Conservation (phyloP, 2,329 filamentous ascomycete genomes). For the Fusarium piperis region DNA sequence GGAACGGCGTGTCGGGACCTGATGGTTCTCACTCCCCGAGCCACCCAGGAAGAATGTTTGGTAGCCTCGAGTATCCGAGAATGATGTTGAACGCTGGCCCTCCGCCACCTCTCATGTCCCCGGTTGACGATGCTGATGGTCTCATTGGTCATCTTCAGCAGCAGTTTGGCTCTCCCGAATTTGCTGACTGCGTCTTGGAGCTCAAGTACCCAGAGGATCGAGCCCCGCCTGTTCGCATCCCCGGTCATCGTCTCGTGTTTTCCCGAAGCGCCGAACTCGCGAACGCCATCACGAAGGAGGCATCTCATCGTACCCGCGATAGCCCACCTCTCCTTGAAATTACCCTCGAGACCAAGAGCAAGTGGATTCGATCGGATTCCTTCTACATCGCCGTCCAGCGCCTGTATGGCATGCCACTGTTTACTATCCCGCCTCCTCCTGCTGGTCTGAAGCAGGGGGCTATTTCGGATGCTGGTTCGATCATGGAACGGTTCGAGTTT, state of each 20-base stretch:
- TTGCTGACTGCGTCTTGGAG: conserved; percentile 58
- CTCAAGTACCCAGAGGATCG: conserved; percentile 55
- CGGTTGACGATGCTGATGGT: conserved; percentile 49
- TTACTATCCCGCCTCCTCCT: conserved; percentile 48
- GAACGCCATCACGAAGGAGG: conserved; percentile 40
- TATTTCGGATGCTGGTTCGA: conserved; percentile 50
- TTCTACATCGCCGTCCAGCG: conserved; percentile 67
- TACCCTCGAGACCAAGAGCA: conserved; percentile 60
- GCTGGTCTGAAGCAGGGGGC: conserved; percentile 42
- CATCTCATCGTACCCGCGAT: conserved; percentile 41
- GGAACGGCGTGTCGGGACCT: conserved; percentile 47
- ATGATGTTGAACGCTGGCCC: conserved; percentile 47
- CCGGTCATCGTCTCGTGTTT: conserved; percentile 65
- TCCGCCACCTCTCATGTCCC: conserved; percentile 41
- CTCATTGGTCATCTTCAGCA: conserved; percentile 53
- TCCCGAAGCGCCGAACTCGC: conserved; percentile 57
- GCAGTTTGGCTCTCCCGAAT: conserved; percentile 45
- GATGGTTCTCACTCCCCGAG: conserved; percentile 46
- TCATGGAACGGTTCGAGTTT: conserved; percentile 59
- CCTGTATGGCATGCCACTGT: conserved; percentile 65
- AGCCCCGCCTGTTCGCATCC: conserved; percentile 54
- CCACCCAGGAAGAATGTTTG: conserved; percentile 45
- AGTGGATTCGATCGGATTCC: conserved; percentile 63
- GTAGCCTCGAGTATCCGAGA: conserved; percentile 43
- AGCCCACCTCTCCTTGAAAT: conserved; percentile 41